Conservation (phyloP, 1,284 basidiomycete species). For the Trametes versicolor region DNA sequence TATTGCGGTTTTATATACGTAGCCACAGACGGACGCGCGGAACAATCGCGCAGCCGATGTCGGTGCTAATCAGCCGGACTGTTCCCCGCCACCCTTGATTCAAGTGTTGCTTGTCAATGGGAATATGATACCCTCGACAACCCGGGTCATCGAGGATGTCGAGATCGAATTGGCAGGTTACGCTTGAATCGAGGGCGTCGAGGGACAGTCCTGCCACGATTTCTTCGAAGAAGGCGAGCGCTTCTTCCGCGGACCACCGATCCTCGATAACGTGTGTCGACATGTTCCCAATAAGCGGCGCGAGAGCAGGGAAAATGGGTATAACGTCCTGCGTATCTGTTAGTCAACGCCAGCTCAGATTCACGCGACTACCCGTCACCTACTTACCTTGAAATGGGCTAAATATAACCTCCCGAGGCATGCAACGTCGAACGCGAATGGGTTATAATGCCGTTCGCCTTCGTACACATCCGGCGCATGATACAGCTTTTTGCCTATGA, state of each 20-base stretch:
- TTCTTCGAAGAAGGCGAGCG: neutral
- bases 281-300: slow-evolving; percentile 22
- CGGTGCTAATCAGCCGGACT: neutral
- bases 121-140: neutral
- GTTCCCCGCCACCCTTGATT: neutral
- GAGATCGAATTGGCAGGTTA: neutral
- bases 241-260: slow-evolving; percentile 18
- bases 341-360: neutral
- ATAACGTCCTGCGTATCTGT: neutral
- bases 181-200: neutral
- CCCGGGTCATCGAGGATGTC: neutral
- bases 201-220: neutral
- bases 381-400: slow-evolving; percentile 3
- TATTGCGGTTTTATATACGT: no score
- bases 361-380: neutral
- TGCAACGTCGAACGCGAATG: slow-evolving; percentile 23
- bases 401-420: slow-evolving; percentile 19
- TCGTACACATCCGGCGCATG: slow-evolving; percentile 1
- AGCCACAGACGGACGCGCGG: neutral
- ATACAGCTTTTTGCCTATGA: neutral
- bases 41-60: neutral
- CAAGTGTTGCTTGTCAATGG: neutral
- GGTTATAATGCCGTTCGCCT: slow-evolving; percentile 16
- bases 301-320: slow-evolving; percentile 6
- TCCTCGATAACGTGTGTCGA: slow-evolving; percentile 17